Evolutionary conservation across 306 rosid species (phyloP), one percentile per base, ranked within the genome.

Genomic region (Citrullus colocynthis): DNA sequence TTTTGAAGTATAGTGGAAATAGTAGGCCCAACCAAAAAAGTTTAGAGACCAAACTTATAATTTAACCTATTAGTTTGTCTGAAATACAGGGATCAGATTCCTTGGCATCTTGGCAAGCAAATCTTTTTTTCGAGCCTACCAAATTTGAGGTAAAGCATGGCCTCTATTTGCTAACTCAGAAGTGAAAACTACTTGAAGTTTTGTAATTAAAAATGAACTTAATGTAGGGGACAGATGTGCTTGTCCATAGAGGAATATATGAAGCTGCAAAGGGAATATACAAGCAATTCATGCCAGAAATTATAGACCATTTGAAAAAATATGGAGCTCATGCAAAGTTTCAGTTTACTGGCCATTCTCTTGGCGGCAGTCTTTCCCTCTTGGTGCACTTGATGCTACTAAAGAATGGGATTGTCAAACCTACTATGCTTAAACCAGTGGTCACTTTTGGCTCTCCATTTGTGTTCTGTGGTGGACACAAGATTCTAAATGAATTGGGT

Each of bases 241-340:
- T 87, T 74, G 98, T 95, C 71, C 98, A 95, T 54, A 87, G 97
- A 88, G 98, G 98, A 74, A 95, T 95, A 30, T 95, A 95, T 57
- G 97, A 92, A 87, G 98, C 97, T 28, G 93, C 98, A 44, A 95
- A 95, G 83, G 97, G 97, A 82, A 89, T 95, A 85, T 90, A 89
- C 21, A 81, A 84, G 75, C 98, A 92, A 83, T 87, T 90, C 87
- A 86, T 92, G 93, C 97, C 97, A 6, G 89, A 89, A 80, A 89
- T 95, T 76, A 80, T 84, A 6, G 91, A 91, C 37, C 97, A 95
- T 74, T 71, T 90, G 83, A 78, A 85, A 30, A 86, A 62, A 79
- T 78, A 92, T 16, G 98, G 97, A 0, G 87, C 86, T 52, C 87
- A 85, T 0, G 97, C 96, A 9, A 92, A 86, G 90, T 85, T 95